A percentile compares a stretch with the other conserved stretches of the same genome.
These are phyloP conservation scores for Albizia julibrissin DNA, from an alignment of 306 rosid genomes.

Conservation along the genomic window DNA sequence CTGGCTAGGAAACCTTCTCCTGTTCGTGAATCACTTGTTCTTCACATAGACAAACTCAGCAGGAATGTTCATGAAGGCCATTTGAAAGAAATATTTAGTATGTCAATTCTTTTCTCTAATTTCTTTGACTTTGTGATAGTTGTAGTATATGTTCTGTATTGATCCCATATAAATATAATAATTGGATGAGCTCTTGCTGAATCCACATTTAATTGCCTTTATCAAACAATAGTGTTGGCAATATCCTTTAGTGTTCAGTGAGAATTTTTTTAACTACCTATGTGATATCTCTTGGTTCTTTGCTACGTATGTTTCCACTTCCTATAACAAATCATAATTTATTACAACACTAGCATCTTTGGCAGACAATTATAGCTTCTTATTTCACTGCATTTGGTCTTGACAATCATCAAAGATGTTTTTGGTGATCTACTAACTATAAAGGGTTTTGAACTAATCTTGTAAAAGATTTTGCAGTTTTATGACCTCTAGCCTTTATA, in stretches of 20 bases:
- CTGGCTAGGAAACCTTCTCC: constrained; percentile 94
- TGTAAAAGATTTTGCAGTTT: constrained; percentile 14
- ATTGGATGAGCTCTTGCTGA: constrained; percentile 7
- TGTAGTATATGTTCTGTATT: constrained; percentile 15
- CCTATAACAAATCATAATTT: neutral
- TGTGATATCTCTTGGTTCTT: neutral
- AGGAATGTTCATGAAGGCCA: constrained; percentile 98
- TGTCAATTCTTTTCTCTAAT: constrained; percentile 35
- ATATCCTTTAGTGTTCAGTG: neutral
- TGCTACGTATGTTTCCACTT: neutral
- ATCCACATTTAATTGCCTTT: neutral
- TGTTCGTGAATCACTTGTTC: constrained; percentile 80
- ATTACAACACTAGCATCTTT: constrained; percentile 7
- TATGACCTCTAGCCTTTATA: neutral
- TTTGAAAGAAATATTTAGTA: constrained; percentile 89
- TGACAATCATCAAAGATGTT: neutral
- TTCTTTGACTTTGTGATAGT: constrained; percentile 7
- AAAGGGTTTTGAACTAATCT: neutral
- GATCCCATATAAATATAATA: neutral
- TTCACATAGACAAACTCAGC: constrained; percentile 82
- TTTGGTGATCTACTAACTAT: neutral
- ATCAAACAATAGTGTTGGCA: constrained; percentile 1
- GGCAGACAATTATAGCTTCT: neutral
- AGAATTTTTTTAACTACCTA: constrained; percentile 9
- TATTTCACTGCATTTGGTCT: constrained; percentile 6